These are phyloP conservation scores for Boechera retrofracta DNA, from an alignment of 345 rosid genomes.

Conservation along the genomic window DNA sequence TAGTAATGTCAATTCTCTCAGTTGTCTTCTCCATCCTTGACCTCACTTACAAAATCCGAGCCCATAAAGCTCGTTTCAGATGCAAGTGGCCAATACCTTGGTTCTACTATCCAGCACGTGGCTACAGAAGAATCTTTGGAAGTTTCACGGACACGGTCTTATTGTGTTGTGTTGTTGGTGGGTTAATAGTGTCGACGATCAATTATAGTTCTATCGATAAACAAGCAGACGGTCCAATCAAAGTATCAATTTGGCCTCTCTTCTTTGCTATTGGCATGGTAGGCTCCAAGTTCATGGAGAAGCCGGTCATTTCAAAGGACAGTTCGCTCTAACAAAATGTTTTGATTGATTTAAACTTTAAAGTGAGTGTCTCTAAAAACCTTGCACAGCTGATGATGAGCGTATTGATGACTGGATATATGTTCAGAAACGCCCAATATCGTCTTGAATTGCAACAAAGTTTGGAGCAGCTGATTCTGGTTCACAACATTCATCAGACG, in stretches of 20 bases:
- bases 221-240: background rate
- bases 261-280: slow-evolving; percentile 23
- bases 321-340: background rate
- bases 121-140: slow-evolving; percentile 5
- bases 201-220: background rate
- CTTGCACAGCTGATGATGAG: slow-evolving; percentile 98
- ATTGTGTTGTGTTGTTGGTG: slow-evolving; percentile 22
- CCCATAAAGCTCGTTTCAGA: slow-evolving; percentile 7
- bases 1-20: slow-evolving; percentile 4
- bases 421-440: slow-evolving; percentile 91
- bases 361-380: slow-evolving; percentile 77
- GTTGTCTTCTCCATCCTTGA: slow-evolving; percentile 23
- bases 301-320: background rate
- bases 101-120: slow-evolving; percentile 20
- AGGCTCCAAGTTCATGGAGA: slow-evolving; percentile 21
- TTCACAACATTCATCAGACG: slow-evolving; percentile 65
- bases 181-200: background rate
- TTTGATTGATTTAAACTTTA: background rate
- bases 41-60: background rate
- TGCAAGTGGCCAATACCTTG: slow-evolving; percentile 33
- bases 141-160: background rate
- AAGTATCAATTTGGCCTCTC: slow-evolving; percentile 20
- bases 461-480: slow-evolving; percentile 84
- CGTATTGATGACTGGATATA: slow-evolving; percentile 95
- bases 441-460: slow-evolving; percentile 92